Conservation (phyloP, 2,329 filamentous ascomycete genomes). For the Incumbomyces lentus region DNA sequence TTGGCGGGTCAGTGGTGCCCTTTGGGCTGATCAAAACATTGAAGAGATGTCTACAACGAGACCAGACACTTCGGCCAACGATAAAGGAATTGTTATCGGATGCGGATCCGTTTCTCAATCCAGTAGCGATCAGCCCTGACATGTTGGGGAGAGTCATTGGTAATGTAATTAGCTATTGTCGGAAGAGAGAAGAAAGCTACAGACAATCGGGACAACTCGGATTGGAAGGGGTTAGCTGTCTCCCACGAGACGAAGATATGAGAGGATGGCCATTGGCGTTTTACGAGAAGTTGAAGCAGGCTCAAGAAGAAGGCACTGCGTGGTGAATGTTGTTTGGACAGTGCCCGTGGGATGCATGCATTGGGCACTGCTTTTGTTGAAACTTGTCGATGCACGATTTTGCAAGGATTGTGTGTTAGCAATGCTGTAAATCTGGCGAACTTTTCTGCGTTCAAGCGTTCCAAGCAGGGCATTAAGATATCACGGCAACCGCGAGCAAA, state of each 20-base stretch:
- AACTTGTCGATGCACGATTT: neutral
- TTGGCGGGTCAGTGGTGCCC: conserved; percentile 43
- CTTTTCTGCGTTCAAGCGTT: conserved; percentile 4
- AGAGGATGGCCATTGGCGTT: conserved; percentile 38
- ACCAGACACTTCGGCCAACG: conserved; percentile 46
- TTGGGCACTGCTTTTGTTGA: neutral
- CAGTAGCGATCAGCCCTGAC: conserved; percentile 47
- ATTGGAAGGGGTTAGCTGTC: conserved; percentile 26
- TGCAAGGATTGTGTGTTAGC: neutral
- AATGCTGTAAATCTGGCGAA: neutral
- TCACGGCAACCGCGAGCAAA: neutral
- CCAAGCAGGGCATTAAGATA: neutral
- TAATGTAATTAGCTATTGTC: conserved; percentile 50
- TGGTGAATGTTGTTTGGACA: conserved; percentile 9
- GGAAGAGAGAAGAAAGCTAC: conserved; percentile 22
- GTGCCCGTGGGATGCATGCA: neutral
- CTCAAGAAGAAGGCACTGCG: conserved; percentile 31
- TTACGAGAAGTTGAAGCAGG: conserved; percentile 38
- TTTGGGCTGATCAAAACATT: conserved; percentile 46
- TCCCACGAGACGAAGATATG: conserved; percentile 48
- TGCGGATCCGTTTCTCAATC: conserved; percentile 49
- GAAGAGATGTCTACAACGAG: conserved; percentile 48
- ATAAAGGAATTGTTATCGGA: conserved; percentile 46
- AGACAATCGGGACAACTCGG: conserved; percentile 14
- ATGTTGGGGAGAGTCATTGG: conserved; percentile 49